phyloP scores from a whole-genome alignment of 2,329 filamentous ascomycete genomes.

The Xylariaceae sp. region DNA sequence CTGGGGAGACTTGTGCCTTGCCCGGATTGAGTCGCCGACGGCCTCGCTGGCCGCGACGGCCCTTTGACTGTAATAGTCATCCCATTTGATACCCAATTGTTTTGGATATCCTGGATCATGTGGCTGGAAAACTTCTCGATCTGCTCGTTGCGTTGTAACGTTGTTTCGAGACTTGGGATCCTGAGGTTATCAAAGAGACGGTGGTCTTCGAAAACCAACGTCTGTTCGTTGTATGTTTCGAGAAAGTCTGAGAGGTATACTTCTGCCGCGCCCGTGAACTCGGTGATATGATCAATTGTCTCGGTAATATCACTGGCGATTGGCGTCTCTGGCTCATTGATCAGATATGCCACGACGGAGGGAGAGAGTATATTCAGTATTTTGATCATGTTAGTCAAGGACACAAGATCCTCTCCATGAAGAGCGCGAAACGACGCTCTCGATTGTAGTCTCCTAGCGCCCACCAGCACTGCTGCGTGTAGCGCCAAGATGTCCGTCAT shows the following conservation, averaged over 20 bases:
- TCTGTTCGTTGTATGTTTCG: neutral
- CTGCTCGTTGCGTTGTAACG: slow-evolving; percentile 28
- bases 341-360: slow-evolving; percentile 28
- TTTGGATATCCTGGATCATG: slow-evolving; percentile 43
- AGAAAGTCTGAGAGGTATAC: slow-evolving; percentile 23
- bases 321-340: slow-evolving; percentile 25
- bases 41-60: slow-evolving; percentile 33
- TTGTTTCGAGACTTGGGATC: neutral
- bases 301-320: slow-evolving; percentile 16
- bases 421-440: slow-evolving; percentile 19
- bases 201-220: slow-evolving; percentile 15
- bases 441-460: slow-evolving; percentile 28
- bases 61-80: slow-evolving; percentile 38
- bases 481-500: slow-evolving; percentile 34
- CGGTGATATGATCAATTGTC: slow-evolving; percentile 23
- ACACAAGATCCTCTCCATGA: slow-evolving; percentile 25
- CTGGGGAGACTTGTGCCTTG: slow-evolving; percentile 32
- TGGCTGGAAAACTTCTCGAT: slow-evolving; percentile 40
- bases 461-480: slow-evolving; percentile 31
- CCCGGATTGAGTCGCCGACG: slow-evolving; percentile 34
- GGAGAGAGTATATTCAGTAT: slow-evolving; percentile 31
- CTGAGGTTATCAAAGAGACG: slow-evolving; percentile 26
- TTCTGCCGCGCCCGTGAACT: slow-evolving; percentile 26
- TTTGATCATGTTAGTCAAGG: slow-evolving; percentile 23
- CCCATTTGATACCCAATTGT: slow-evolving; percentile 40